Evolutionary conservation across 1,284 basidiomycete species (phyloP).

Genomic region (Ganoderma sp.): DNA sequence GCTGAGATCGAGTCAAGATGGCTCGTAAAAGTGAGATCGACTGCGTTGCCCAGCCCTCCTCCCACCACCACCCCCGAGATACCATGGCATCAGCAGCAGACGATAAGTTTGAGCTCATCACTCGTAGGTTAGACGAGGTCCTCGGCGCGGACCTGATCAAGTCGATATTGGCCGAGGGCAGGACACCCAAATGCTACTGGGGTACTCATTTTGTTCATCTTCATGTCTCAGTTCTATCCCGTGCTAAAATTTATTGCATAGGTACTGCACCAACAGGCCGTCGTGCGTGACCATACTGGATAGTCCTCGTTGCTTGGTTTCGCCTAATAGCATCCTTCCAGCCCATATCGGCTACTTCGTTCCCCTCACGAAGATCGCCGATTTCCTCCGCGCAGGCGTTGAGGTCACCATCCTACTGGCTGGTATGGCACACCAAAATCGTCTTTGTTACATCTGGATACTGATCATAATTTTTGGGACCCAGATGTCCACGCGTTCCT

Average conservation of each 20-base stretch:
- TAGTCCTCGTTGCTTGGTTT: neutral
- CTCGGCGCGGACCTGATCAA: conserved; percentile 88
- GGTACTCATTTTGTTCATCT: conserved; percentile 50
- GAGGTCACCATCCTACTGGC: conserved; percentile 91
- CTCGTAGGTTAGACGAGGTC: conserved; percentile 86
- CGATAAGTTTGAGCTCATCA: conserved; percentile 86
- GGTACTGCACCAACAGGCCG: conserved; percentile 94
- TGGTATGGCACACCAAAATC: conserved; percentile 52
- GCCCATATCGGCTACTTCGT: conserved; percentile 99
- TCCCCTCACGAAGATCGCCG: conserved; percentile 93
- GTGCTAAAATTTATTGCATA: conserved; percentile 40
- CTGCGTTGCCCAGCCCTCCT: neutral
- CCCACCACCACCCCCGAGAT: neutral
- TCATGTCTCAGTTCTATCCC: neutral
- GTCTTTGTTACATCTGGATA: neutral
- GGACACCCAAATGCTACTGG: conserved; percentile 87
- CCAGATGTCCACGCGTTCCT: conserved; percentile 96
- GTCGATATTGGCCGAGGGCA: conserved; percentile 80
- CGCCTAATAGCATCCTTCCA: conserved; percentile 41
- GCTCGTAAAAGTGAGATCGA: neutral
- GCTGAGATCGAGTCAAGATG: conserved; percentile 28
- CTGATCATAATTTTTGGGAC: neutral
- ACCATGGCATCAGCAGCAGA: conserved; percentile 46
- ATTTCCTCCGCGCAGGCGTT: conserved; percentile 93
- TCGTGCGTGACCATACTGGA: conserved; percentile 61